Evolutionary conservation across 2,329 filamentous ascomycete genomes (phyloP).

Genomic region (Exophiala alcalophila): DNA sequence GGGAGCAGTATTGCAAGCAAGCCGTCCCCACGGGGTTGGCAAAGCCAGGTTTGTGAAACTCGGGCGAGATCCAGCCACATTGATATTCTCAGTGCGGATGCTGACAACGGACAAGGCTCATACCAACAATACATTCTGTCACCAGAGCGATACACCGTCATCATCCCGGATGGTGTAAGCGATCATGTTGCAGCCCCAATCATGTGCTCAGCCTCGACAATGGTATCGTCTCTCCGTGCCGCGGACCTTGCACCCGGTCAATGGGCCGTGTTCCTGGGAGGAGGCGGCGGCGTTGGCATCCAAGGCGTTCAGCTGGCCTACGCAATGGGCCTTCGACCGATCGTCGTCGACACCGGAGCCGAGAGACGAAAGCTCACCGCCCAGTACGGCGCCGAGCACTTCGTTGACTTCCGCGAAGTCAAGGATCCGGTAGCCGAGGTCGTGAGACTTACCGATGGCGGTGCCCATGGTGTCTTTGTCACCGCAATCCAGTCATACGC

Average conservation of each 20-base stretch:
- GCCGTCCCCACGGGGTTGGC: constrained; percentile 46
- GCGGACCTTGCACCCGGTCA: constrained; percentile 50
- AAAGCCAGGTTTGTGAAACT: constrained; percentile 21
- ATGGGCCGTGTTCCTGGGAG: constrained; percentile 56
- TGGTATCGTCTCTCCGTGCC: constrained; percentile 55
- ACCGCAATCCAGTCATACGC: constrained; percentile 40
- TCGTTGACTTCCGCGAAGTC: constrained; percentile 53
- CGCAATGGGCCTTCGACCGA: constrained; percentile 56
- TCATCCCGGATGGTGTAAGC: constrained; percentile 39
- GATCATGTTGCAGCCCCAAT: constrained; percentile 58
- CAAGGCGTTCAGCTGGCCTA: constrained; percentile 56
- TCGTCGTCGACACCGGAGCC: constrained; percentile 54
- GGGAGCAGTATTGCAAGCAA: constrained; percentile 53
- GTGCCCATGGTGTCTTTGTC: constrained; percentile 47
- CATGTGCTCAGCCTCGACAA: constrained; percentile 59
- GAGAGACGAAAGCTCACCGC: constrained; percentile 47
- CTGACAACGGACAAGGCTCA: constrained; percentile 37
- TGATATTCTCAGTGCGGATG: neutral
- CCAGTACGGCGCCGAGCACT: constrained; percentile 54
- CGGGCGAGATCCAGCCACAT: constrained; percentile 10
- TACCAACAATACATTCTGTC: constrained; percentile 60
- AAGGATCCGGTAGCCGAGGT: constrained; percentile 40
- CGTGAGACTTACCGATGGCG: constrained; percentile 44
- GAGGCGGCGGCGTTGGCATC: constrained; percentile 56
- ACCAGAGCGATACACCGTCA: constrained; percentile 51